These are phyloP conservation scores for Ambrosia artemisiifolia DNA, from an alignment of 129 eudicot species.

Conservation along the genomic window DNA sequence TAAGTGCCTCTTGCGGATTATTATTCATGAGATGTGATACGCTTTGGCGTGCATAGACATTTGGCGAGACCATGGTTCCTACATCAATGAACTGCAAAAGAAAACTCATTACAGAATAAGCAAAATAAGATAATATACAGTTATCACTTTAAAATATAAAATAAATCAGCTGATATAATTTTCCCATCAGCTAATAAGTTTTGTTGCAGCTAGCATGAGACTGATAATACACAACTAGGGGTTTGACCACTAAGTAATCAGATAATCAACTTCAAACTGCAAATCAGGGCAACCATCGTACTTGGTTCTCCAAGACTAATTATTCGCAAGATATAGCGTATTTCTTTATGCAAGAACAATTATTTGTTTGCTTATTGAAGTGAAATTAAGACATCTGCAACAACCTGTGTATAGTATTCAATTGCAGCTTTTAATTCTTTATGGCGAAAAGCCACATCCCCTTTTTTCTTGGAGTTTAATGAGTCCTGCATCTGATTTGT, in stretches of 20 bases:
- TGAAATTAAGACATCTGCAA: not conserved
- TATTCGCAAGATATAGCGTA: not conserved
- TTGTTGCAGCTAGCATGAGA: conserved; percentile 4
- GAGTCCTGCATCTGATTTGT: conserved; percentile 89
- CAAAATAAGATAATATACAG: not conserved
- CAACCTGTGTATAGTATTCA: conserved; percentile 77
- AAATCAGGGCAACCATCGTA: not conserved
- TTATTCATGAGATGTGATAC: conserved; percentile 71
- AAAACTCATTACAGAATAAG: not conserved
- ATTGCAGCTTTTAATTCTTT: conserved; percentile 79
- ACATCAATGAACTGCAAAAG: conserved; percentile 69
- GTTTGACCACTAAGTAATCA: not conserved
- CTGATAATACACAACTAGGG: not conserved
- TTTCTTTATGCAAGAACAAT: not conserved
- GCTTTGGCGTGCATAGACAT: conserved; percentile 78
- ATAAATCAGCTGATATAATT: not conserved
- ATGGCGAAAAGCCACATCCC: conserved; percentile 82
- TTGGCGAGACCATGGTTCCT: conserved; percentile 90
- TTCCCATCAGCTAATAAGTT: not conserved
- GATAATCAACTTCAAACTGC: not conserved
- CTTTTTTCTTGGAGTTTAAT: conserved; percentile 82
- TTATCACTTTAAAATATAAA: not conserved
- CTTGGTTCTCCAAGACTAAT: not conserved
- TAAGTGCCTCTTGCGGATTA: conserved; percentile 79
- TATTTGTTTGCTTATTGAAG: not conserved